phyloP scores from a whole-genome alignment of 179 eudicot genomes.

The Camellia oleifera region DNA sequence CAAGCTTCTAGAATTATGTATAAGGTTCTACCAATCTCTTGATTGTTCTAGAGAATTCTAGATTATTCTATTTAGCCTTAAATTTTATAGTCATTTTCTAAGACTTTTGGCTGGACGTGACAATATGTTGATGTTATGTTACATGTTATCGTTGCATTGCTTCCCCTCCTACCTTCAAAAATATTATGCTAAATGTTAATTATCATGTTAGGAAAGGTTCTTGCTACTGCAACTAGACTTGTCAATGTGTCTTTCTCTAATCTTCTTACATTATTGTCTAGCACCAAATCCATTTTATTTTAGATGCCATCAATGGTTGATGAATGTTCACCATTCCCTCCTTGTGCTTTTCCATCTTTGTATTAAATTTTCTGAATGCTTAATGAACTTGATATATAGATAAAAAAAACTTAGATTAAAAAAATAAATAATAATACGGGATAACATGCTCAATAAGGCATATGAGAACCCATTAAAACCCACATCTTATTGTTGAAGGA shows the following conservation, averaged over 20 bases:
- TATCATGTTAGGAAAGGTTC: conserved; percentile 1
- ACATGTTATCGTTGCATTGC: neutral
- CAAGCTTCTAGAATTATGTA: no score
- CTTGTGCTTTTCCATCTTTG: neutral
- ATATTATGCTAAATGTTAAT: neutral
- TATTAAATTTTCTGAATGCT: neutral
- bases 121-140: neutral
- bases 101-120: no score
- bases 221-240: neutral
- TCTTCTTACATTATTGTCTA: neutral
- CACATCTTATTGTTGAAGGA: neutral
- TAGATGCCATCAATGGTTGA: neutral
- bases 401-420: neutral
- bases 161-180: neutral
- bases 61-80: no score
- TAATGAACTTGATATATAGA: neutral
- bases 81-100: no score
- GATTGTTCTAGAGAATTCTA: no score
- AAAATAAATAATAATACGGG: neutral
- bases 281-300: neutral
- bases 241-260: neutral
- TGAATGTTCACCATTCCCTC: neutral
- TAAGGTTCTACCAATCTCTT: no score
- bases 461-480: neutral
- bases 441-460: neutral